Base-by-base conservation (phyloP, 768 basidiomycete species). In the Russula virescens region DNA sequence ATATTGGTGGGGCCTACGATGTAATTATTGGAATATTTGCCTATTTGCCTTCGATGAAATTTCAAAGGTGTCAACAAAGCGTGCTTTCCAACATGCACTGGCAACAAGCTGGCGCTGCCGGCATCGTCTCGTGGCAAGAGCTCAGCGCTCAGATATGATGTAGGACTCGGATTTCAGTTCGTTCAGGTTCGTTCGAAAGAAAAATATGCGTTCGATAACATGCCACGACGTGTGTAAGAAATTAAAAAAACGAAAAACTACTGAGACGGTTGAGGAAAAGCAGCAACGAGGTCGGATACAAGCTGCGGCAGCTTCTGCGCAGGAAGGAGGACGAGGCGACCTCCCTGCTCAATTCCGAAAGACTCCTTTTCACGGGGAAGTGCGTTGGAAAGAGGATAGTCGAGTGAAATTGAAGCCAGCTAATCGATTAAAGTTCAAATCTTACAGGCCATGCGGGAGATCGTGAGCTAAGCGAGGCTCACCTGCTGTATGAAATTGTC, bases 401-500 rank as follows among this genome's bases (percentile, higher is more conserved):
- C 82, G 54, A 85, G 68, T 1, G 79, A 72, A 60, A 82, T 77
- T 1, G 76, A 68, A 1, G 87, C 81, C 57, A 79, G 72, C 83
- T 89, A n/a, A 68, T 34, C 23, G 25, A 38, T 28, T 58, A 49
- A 45, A 6, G 43, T 59, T 38, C 63, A 31, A 65, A 48, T 34
- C 38, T 14, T 28, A 18, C 55, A 42, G 10, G 38, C 16, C 23
- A 60, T 47, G 50, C 25, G 14, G 28, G 19, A n/a, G 50, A 31
- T 43, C 21, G 63, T 25, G 50, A 34, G 60, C 16, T 28, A 51
- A 25, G 51, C 49, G 14, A 68, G 25, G 65, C 82, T 49, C 55
- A 90, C 91, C 76, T 83, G 74, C 60, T 81, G 79, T 55, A 94
- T 84, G 46, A 78, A 77, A 46, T 87, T 86, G 72, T 97, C 94